Percentiles rank a stretch among this genome's conserved stretches.
These are phyloP conservation scores for Dactylellina sp. DNA, from an alignment of 2,329 filamentous ascomycete species.

Conservation along the genomic window DNA sequence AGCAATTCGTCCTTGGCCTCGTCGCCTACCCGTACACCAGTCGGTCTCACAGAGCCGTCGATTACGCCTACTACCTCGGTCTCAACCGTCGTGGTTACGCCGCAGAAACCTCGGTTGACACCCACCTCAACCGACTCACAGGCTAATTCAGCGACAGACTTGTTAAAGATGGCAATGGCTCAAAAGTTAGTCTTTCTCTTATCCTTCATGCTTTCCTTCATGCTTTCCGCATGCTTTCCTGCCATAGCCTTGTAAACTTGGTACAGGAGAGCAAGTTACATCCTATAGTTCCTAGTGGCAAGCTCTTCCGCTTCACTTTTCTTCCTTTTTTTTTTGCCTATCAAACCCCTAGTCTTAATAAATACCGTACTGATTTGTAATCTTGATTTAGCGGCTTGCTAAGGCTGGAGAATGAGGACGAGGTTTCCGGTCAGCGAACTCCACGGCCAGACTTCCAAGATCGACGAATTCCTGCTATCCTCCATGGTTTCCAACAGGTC, in stretches of 20 bases:
- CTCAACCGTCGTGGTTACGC: slow-evolving; percentile 59
- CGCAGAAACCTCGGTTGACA: slow-evolving; percentile 59
- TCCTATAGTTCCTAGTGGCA: background rate
- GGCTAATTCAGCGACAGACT: slow-evolving; percentile 59
- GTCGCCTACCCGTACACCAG: slow-evolving; percentile 37
- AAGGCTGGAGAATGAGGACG: slow-evolving; percentile 69
- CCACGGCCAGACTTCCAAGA: slow-evolving; percentile 93
- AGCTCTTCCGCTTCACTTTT: background rate
- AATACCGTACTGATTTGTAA: slow-evolving; percentile 22
- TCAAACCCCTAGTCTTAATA: background rate
- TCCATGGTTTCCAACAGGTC: slow-evolving; percentile 98
- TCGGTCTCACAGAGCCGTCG: slow-evolving; percentile 46
- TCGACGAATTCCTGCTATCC: slow-evolving; percentile 93
- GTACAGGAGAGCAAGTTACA: background rate
- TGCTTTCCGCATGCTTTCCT: slow-evolving; percentile 3
- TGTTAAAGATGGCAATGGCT: slow-evolving; percentile 60
- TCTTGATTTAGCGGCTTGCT: slow-evolving; percentile 43
- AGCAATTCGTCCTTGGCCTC: slow-evolving; percentile 53
- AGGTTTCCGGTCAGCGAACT: slow-evolving; percentile 87
- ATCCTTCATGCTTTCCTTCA: background rate
- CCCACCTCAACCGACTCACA: slow-evolving; percentile 58
- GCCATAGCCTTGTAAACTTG: too few relatives aligned
- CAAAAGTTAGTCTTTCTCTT: slow-evolving; percentile 58
- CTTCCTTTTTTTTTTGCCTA: too few relatives aligned
- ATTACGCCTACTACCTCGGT: slow-evolving; percentile 58